Conservation (phyloP, 2,329 filamentous ascomycete genomes). For the Paraphoma chrysanthemicola region DNA sequence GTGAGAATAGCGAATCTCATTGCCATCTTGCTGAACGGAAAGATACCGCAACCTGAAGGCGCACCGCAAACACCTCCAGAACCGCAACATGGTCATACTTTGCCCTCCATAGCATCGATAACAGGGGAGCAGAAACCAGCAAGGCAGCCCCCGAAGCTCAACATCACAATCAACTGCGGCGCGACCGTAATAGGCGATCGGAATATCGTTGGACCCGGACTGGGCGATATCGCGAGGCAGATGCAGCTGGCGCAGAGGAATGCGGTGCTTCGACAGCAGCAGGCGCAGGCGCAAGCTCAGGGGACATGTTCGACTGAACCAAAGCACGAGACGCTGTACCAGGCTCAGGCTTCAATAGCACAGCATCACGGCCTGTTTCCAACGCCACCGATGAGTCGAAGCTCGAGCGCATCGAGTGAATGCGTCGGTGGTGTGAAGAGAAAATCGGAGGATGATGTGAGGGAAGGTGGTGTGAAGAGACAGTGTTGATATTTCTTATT, state of each 20-base stretch:
- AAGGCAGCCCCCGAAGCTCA: conserved; percentile 22
- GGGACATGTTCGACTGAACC: conserved; percentile 9
- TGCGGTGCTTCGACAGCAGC: conserved; percentile 21
- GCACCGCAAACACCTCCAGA: conserved; percentile 4
- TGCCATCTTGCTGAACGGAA: conserved; percentile 26
- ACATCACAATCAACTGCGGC: conserved; percentile 44
- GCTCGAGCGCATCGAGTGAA: conserved; percentile 31
- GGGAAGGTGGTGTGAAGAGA: conserved; percentile 23
- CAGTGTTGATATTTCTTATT: conserved; percentile 15
- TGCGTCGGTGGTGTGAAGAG: conserved; percentile 27
- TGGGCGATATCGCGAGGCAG: conserved; percentile 43
- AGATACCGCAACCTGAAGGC: conserved; percentile 6
- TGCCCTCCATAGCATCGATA: conserved; percentile 1
- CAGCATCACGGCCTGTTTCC: conserved; percentile 19
- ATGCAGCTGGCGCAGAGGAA: conserved; percentile 40
- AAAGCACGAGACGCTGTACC: conserved; percentile 7
- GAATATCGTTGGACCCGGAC: conserved; percentile 43
- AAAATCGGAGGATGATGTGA: conserved; percentile 26
- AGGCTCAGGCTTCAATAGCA: conserved; percentile 8
- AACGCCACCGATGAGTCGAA: conserved; percentile 41
- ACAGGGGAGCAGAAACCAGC: not conserved
- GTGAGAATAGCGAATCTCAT: conserved; percentile 36
- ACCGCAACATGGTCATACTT: conserved; percentile 1
- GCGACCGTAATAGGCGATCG: conserved; percentile 43
- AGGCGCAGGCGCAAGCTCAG: conserved; percentile 9